phyloP scores from a whole-genome alignment of 306 rosid species.

The Gillenia trifoliata region DNA sequence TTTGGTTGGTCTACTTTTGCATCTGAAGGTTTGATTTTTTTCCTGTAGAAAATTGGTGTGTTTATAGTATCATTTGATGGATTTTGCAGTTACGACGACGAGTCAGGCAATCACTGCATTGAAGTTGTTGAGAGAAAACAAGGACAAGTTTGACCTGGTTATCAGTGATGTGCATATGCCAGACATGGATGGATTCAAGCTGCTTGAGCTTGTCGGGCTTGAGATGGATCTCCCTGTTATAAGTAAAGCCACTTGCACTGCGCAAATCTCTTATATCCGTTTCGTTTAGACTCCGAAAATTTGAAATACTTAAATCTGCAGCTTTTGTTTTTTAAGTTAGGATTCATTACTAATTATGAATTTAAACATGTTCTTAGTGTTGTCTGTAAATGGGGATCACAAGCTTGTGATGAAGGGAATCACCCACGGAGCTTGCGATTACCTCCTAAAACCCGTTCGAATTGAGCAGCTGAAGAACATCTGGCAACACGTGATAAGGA shows the following conservation, averaged over 20 bases:
- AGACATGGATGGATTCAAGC: conserved; percentile 99
- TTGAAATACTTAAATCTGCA: not conserved
- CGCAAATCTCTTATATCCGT: not conserved
- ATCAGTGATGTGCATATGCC: conserved; percentile 99
- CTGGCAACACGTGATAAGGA: conserved; percentile 95
- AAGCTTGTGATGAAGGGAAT: conserved; percentile 96
- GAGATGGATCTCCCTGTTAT: conserved; percentile 99
- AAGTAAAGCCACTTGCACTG: conserved; percentile 42
- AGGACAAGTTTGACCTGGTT: conserved; percentile 76
- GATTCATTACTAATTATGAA: conserved; percentile 1
- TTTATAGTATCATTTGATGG: conserved; percentile 12
- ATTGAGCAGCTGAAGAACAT: conserved; percentile 91
- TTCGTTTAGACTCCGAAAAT: not conserved
- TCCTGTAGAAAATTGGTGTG: not conserved
- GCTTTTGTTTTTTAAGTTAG: not conserved
- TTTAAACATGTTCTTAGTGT: conserved; percentile 50
- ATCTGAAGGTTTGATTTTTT: not conserved
- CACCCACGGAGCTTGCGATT: conserved; percentile 97
- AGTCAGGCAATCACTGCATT: conserved; percentile 79
- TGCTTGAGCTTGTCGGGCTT: conserved; percentile 93
- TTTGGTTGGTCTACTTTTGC: not conserved
- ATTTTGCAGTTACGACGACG: conserved; percentile 76
- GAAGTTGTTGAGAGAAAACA: conserved; percentile 77
- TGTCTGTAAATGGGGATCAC: conserved; percentile 77
- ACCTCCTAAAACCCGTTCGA: conserved; percentile 91